Conservation (phyloP, 2,329 filamentous ascomycete species). For the Atkinsonella texensis region DNA sequence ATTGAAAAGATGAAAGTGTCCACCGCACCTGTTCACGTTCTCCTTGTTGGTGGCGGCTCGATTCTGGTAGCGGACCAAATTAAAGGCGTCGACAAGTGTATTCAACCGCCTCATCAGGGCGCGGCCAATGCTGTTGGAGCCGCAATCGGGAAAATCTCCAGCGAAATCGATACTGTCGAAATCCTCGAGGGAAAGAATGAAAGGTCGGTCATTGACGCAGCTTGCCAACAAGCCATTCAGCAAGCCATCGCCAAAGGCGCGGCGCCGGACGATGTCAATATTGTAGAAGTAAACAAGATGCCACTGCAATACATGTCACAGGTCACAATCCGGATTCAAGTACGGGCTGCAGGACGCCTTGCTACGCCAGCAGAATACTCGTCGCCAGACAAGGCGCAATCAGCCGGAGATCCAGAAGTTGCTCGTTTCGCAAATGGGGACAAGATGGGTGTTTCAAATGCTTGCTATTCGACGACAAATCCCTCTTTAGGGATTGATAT, state of each 20-base stretch:
- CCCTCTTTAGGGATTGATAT: conserved; percentile 20
- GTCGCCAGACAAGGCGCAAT: conserved; percentile 1
- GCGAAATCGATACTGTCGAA: conserved; percentile 40
- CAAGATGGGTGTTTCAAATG: conserved; percentile 18
- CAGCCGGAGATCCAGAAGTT: background rate
- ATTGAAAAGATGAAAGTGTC: conserved; percentile 47
- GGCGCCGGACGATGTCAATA: conserved; percentile 21
- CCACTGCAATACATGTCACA: conserved; percentile 25
- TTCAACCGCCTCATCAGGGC: conserved; percentile 38
- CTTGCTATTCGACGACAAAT: conserved; percentile 18
- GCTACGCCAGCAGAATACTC: conserved; percentile 15
- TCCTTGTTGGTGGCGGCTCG: conserved; percentile 46
- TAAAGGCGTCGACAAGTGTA: conserved; percentile 36
- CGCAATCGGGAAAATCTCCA: conserved; percentile 43
- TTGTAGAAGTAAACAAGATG: conserved; percentile 34
- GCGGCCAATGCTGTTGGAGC: conserved; percentile 50
- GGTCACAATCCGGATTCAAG: conserved; percentile 21
- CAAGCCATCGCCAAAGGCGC: conserved; percentile 21
- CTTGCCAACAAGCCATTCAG: conserved; percentile 22
- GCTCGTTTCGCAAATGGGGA: conserved; percentile 15
- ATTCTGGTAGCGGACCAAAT: conserved; percentile 37
- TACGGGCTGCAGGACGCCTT: conserved; percentile 22
- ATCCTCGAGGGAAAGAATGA: conserved; percentile 27
- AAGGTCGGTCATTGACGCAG: conserved; percentile 26
- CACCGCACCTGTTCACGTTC: conserved; percentile 35